Evolutionary conservation across 352 stramenopile genomes (phyloP).

Genomic region (Pythium sp.): DNA sequence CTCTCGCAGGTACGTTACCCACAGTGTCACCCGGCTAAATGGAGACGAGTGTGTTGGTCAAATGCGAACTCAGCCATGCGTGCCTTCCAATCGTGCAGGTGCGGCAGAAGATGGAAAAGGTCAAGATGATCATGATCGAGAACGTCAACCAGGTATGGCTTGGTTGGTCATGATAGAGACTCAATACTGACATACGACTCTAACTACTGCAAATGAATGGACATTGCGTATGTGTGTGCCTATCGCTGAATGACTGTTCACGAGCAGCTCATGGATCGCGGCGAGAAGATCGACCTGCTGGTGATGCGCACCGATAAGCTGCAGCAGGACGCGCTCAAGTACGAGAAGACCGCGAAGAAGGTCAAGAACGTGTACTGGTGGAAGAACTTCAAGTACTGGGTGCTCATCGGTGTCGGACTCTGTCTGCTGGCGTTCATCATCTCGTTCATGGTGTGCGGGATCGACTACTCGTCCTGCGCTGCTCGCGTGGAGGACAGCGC

Average conservation of each 20-base stretch:
- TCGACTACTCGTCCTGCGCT: slow-evolving; percentile 65
- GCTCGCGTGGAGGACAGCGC: slow-evolving; percentile 37
- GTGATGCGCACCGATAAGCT: slow-evolving; percentile 90
- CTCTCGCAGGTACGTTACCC: slow-evolving; percentile 42
- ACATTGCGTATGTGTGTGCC: neutral
- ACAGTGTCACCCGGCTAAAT: neutral
- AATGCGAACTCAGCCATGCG: neutral
- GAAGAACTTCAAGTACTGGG: slow-evolving; percentile 82
- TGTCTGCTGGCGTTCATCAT: slow-evolving; percentile 58
- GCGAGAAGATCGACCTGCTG: slow-evolving; percentile 97
- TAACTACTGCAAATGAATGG: neutral
- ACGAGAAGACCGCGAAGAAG: slow-evolving; percentile 91
- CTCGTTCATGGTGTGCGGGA: slow-evolving; percentile 72
- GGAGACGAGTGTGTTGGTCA: neutral
- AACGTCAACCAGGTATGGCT: slow-evolving; percentile 92
- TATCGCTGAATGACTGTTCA: neutral
- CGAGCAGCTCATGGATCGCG: slow-evolving; percentile 95
- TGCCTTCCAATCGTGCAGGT: slow-evolving; percentile 29
- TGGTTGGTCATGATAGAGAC: too few species aligned
- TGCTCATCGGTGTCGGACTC: slow-evolving; percentile 53
- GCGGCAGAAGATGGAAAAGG: slow-evolving; percentile 96
- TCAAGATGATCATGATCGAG: slow-evolving; percentile 98
- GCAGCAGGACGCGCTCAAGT: slow-evolving; percentile 96
- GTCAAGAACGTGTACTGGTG: slow-evolving; percentile 91
- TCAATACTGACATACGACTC: neutral